Conservation (phyloP, 1,139 yeast genomes). For the Blastobotrys ciferrii region DNA sequence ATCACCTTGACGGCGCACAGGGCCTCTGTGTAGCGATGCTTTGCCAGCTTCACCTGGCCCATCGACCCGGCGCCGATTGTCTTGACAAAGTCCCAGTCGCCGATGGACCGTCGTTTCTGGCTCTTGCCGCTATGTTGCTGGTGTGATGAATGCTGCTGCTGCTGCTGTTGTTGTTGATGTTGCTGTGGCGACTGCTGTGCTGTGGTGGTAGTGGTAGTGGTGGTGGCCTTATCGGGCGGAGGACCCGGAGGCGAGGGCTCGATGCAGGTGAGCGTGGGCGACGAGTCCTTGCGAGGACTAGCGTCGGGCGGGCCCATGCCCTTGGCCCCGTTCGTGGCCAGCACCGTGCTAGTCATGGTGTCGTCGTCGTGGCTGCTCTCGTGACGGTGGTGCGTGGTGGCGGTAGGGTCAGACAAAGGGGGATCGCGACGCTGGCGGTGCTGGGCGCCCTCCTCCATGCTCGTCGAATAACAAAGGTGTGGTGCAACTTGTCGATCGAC, state of each 20-base stretch:
- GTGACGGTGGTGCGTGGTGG: not conserved
- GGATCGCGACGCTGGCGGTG: too few species aligned
- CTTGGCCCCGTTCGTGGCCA: not conserved
- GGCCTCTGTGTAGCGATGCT: conserved; percentile 76
- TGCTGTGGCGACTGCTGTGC: conserved; percentile 8
- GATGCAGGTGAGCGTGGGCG: conserved; percentile 17
- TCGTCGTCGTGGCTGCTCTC: not conserved
- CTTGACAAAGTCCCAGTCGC: conserved; percentile 95
- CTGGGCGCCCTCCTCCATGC: not conserved
- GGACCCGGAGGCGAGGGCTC: conserved; percentile 18
- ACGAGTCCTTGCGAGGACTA: conserved; percentile 11
- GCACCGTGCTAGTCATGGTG: not conserved
- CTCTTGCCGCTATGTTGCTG: conserved; percentile 7
- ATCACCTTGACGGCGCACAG: conserved; percentile 61
- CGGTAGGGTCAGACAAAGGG: not conserved
- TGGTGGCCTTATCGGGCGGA: conserved; percentile 6
- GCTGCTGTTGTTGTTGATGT: conserved; percentile 10
- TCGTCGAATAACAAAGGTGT: not conserved
- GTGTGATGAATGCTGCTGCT: conserved; percentile 1
- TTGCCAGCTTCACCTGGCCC: conserved; percentile 97
- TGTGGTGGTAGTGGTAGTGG: conserved; percentile 3
- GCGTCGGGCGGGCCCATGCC: not conserved
- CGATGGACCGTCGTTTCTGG: conserved; percentile 72
- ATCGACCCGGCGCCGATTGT: conserved; percentile 98
- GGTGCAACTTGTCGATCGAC: not conserved